phyloP scores from a whole-genome alignment of 163 green algal genomes.

The Chloromonas sp. region DNA sequence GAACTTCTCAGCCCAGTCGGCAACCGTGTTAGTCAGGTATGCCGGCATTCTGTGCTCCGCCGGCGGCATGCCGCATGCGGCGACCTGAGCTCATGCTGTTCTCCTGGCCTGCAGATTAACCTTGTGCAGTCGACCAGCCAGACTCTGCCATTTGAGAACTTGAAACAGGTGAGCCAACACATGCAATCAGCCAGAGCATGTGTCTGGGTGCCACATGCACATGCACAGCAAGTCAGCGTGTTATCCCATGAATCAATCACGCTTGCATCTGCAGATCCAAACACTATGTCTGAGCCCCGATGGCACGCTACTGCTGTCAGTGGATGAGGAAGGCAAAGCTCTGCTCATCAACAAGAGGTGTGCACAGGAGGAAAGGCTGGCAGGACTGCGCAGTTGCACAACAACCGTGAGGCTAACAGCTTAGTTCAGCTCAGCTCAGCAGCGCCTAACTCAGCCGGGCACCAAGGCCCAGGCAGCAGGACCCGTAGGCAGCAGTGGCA shows the following conservation, averaged over 20 bases:
- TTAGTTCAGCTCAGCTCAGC: too few species aligned
- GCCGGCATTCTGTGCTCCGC: neutral
- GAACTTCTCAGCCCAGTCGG: conserved; percentile 82
- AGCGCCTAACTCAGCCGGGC: too few species aligned
- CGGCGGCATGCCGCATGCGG: neutral
- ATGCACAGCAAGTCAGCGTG: neutral
- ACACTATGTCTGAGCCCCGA: conserved; percentile 76
- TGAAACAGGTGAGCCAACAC: conserved; percentile 43
- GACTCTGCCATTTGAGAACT: conserved; percentile 84
- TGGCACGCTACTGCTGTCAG: conserved; percentile 75
- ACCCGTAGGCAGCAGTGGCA: too few species aligned
- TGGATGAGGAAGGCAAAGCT: conserved; percentile 76
- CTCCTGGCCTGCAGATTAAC: conserved; percentile 58
- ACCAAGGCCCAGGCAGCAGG: too few species aligned
- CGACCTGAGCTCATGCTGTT: neutral
- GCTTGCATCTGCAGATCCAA: conserved; percentile 47
- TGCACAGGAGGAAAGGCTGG: neutral
- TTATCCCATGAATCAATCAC: neutral
- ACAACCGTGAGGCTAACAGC: too few species aligned
- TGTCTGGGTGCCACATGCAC: neutral
- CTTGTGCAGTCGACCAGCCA: conserved; percentile 66
- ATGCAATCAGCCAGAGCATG: neutral
- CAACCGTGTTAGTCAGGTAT: conserved; percentile 79
- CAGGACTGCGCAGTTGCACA: too few species aligned
- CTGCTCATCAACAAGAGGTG: conserved; percentile 63